phyloP scores from a whole-genome alignment of 768 basidiomycete species.

The Phallus indusiatus region DNA sequence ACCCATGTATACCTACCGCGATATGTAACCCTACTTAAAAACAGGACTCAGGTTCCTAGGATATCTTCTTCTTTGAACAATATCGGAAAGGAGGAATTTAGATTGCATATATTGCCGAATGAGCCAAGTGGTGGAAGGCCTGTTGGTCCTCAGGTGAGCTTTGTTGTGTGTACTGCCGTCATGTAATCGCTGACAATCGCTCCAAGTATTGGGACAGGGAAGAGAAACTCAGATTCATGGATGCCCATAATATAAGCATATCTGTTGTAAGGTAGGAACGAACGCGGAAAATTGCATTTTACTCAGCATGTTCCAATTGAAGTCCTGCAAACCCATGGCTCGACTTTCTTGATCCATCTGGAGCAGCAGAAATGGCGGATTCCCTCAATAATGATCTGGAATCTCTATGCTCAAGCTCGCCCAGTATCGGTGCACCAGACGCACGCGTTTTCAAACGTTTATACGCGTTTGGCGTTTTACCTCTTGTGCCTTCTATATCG shows the following conservation, averaged over 20 bases:
- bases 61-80: slow-evolving; percentile 43
- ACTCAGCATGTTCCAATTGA: background rate
- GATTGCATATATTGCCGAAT: slow-evolving; percentile 68
- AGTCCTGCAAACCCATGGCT: slow-evolving; percentile 90
- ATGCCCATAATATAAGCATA: slow-evolving; percentile 67
- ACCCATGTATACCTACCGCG: slow-evolving; percentile 80
- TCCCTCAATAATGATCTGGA: slow-evolving; percentile 74
- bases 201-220: slow-evolving; percentile 63
- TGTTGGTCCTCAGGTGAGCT: slow-evolving; percentile 60
- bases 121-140: slow-evolving; percentile 76
- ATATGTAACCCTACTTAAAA: slow-evolving; percentile 61
- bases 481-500: slow-evolving; percentile 61
- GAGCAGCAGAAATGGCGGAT: slow-evolving; percentile 57
- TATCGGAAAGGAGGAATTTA: slow-evolving; percentile 47
- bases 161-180: background rate
- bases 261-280: slow-evolving; percentile 59
- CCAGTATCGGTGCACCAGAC: slow-evolving; percentile 26
- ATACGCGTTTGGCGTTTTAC: slow-evolving; percentile 79
- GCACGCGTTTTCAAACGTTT: slow-evolving; percentile 43
- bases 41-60: slow-evolving; percentile 53
- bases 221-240: slow-evolving; percentile 82
- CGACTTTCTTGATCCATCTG: slow-evolving; percentile 66
- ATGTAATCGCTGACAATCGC: background rate
- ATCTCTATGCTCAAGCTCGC: slow-evolving; percentile 62
- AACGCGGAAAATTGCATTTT: background rate